phyloP scores from a whole-genome alignment of 257 asterid genomes.

The Mitragyna speciosa region DNA sequence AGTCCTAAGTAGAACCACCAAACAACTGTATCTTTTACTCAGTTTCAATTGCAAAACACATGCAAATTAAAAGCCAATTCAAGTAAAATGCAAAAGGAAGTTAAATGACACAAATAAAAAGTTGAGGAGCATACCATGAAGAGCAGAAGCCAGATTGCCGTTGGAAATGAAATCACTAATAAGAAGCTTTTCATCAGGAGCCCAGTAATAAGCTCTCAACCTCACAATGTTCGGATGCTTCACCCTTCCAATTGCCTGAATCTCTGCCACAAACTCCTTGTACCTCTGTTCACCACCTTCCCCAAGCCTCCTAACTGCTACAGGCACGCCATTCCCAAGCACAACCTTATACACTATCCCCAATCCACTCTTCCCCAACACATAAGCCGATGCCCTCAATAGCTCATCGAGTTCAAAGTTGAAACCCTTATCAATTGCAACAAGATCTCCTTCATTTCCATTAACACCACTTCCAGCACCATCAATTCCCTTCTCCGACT shows the following conservation, averaged over 20 bases:
- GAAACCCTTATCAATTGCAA: constrained; percentile 91
- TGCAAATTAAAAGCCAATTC: not conserved
- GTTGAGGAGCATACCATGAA: constrained; percentile 56
- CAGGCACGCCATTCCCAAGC: constrained; percentile 85
- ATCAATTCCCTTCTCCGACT: constrained; percentile 71
- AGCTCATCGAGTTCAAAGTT: constrained; percentile 84
- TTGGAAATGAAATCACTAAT: constrained; percentile 86
- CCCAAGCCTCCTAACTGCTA: constrained; percentile 90
- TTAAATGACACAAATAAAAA: not conserved
- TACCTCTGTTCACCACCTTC: constrained; percentile 95
- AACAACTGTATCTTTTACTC: not conserved
- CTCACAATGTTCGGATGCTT: constrained; percentile 87
- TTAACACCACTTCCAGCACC: constrained; percentile 57
- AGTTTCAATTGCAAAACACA: not conserved
- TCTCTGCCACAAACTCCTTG: constrained; percentile 85
- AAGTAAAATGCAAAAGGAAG: not conserved
- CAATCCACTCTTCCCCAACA: constrained; percentile 89
- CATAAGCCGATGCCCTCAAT: constrained; percentile 96
- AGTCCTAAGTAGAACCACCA: not conserved
- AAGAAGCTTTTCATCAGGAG: constrained; percentile 95
- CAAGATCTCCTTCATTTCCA: constrained; percentile 83
- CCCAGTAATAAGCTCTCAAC: constrained; percentile 94
- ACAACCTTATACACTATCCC: constrained; percentile 98
- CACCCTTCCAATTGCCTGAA: constrained; percentile 86
- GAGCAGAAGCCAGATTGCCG: constrained; percentile 85